These are phyloP conservation scores for Pseudotulostoma volvatum DNA, from an alignment of 495 filamentous ascomycete species.

Conservation along the genomic window DNA sequence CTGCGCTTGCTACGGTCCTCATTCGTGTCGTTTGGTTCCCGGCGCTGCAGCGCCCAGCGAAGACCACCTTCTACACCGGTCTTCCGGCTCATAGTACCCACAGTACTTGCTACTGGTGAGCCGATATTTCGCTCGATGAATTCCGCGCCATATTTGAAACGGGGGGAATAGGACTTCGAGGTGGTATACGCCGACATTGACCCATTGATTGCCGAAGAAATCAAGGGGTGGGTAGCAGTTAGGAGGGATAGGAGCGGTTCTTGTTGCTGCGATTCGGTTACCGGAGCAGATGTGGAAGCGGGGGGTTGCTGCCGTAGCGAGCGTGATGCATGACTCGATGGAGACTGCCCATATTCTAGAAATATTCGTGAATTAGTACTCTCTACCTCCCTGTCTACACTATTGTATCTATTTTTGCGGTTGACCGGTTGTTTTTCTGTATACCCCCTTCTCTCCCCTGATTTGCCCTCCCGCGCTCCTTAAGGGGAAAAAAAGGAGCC, in stretches of 20 bases:
- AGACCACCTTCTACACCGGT: constrained; percentile 74
- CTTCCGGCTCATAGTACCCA: constrained; percentile 60
- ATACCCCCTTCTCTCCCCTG: not conserved
- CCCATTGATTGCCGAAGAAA: constrained; percentile 64
- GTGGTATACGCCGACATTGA: constrained; percentile 66
- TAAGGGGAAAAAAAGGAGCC: constrained; percentile 3
- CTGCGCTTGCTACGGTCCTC: constrained; percentile 45
- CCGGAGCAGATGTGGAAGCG: constrained; percentile 6
- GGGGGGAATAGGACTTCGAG: constrained; percentile 74
- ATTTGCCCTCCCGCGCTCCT: too few species aligned
- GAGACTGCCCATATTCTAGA: constrained; percentile 21
- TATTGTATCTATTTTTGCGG: not conserved
- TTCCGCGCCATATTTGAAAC: constrained; percentile 68
- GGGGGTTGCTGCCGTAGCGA: constrained; percentile 13
- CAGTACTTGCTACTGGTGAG: constrained; percentile 64
- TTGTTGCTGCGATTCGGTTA: constrained; percentile 19
- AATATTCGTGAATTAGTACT: constrained; percentile 1
- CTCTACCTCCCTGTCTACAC: not conserved
- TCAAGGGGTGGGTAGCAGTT: constrained; percentile 60
- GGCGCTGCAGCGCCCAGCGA: constrained; percentile 51
- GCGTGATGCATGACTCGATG: constrained; percentile 6
- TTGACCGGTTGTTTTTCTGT: not conserved
- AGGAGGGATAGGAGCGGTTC: constrained; percentile 70
- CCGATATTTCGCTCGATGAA: constrained; percentile 71
- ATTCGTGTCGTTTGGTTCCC: constrained; percentile 19